Base-by-base conservation (phyloP, 2,329 filamentous ascomycete genomes). In the Allantophomopsis lycopodina region DNA sequence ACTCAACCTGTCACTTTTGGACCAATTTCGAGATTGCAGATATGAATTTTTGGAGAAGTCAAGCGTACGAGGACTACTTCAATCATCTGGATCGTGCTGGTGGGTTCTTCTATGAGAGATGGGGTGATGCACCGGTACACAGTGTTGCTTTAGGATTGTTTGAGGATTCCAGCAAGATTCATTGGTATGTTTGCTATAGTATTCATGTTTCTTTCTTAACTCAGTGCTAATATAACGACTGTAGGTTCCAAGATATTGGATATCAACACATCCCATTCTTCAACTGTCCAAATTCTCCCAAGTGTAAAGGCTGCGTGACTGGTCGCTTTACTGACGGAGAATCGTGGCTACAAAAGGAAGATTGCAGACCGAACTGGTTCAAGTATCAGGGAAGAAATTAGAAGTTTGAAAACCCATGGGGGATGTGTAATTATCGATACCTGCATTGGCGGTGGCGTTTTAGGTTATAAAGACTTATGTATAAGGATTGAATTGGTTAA, bases 1-100 rank as follows among this genome's bases (percentile, higher is more conserved):
- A 94, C 66, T 94, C 86, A 28, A 96, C 91, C 2, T 98, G 91
- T 59, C 91, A 98, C 61, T 98, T 98, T 68, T 98, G 91, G 91
- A 91, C 81, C 53, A 98, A 98, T 61, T 98, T 98, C 52, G 91
- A 98, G 62, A 89, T 98, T 51, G 89, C 75, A 36, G 86, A 95
- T 59, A 75, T 98, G 72, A 74, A 74, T 46, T 94, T 98, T 61
- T 98, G 87, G 84, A 71, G 91, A 37, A 84, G 86, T 55, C 76
- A 88, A 57, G 71, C 76, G 35, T 98, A 98, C 56, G 83, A 94
- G 56, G 87, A 93, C 46, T 98, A 95, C 61, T 98, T 98, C 57
- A 79, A 94, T 55, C 87, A 96, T 60, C 71, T 98, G 28, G 91
- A 98, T 60, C 76, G 83, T 15, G 85, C 88, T 0, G 91, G 91